Base-by-base conservation (phyloP, 164 flowering plant species). In the Akebia trifoliata region DNA sequence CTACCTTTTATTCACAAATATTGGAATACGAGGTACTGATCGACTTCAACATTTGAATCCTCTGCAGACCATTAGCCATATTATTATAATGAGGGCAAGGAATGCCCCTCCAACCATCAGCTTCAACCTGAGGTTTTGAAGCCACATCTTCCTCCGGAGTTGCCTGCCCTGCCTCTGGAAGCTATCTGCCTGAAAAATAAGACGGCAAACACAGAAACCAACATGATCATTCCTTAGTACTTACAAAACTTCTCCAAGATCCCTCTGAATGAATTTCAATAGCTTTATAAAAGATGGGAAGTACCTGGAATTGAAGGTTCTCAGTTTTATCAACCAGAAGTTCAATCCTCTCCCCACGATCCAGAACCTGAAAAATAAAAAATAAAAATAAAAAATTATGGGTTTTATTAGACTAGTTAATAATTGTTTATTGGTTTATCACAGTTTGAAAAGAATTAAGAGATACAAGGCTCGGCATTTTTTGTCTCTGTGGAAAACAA, bases 111-210 rank as follows among this genome's bases (percentile, higher is more conserved):
- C 94, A 12, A 84, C 74, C 70, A 90, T 80, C 67, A 87, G 64
- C 76, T 87, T 93, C 70, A 86, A 64, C 62, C 71, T 90, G 52
- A 93, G 76, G 67, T 74, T 90, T 76, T 93, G 92, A 55, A 93
- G 70, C 99, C 99, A 90, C 99, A 93, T 93, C 69, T 76, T 85
- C 46, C 92, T 67, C 18, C 99, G 73, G 15, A 93, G 82, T 61
- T 84, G 92, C 79, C 99, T 71, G 8, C 99, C 97, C 59, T 93
- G 99, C 79, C 99, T 81, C 70, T 93, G 99, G 69, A 93, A 93
- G 75, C 89, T 87, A 69, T 93, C 99, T 10, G 97, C 97, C 98
- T 93, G 68, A 51, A 56, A 54, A 24, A 4, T 5, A 28, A 32
- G 45, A 57, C 46, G 32, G 22, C 30, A n/a, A 28, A 17, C 28